Conservation (phyloP, 768 basidiomycete species). For the Clitopilus hobsonii region DNA sequence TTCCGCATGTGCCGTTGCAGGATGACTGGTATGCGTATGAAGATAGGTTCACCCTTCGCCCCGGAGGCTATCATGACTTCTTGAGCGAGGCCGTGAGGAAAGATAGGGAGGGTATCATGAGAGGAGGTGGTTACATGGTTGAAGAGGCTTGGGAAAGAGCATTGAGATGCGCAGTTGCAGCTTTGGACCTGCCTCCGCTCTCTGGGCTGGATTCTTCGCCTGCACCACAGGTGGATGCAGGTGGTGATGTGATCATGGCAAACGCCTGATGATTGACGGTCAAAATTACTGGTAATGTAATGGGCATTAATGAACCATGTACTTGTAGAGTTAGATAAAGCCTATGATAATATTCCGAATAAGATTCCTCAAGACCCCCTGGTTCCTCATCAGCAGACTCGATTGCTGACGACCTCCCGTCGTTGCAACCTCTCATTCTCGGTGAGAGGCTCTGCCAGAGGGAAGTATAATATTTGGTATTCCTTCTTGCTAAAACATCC, state of each 20-base stretch:
- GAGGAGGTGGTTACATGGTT: constrained; percentile 76
- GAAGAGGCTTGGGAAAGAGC: constrained; percentile 88
- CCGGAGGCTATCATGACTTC: constrained; percentile 63
- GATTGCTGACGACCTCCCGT: constrained; percentile 51
- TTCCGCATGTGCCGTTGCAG: constrained; percentile 74
- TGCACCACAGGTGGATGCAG: constrained; percentile 18
- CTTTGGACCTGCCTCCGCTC: constrained; percentile 57
- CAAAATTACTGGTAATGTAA: no score
- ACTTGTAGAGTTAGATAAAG: not conserved
- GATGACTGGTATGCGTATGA: constrained; percentile 77
- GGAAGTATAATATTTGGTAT: constrained; percentile 84
- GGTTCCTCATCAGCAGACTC: constrained; percentile 20
- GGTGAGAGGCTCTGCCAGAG: constrained; percentile 59
- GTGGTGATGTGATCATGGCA: constrained; percentile 45
- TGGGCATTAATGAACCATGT: no score
- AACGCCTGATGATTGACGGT: constrained; percentile 25
- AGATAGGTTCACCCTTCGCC: constrained; percentile 52
- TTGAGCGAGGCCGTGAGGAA: constrained; percentile 72
- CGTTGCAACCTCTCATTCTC: constrained; percentile 43
- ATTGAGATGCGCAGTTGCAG: constrained; percentile 67
- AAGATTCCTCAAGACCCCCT: no score
- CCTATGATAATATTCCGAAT: not conserved
- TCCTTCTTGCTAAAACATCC: constrained; percentile 38
- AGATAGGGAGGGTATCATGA: constrained; percentile 75
- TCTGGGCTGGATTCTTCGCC: constrained; percentile 21